Base-by-base conservation (phyloP, 2,329 filamentous ascomycete genomes). In the Mollisia scopiformis region DNA sequence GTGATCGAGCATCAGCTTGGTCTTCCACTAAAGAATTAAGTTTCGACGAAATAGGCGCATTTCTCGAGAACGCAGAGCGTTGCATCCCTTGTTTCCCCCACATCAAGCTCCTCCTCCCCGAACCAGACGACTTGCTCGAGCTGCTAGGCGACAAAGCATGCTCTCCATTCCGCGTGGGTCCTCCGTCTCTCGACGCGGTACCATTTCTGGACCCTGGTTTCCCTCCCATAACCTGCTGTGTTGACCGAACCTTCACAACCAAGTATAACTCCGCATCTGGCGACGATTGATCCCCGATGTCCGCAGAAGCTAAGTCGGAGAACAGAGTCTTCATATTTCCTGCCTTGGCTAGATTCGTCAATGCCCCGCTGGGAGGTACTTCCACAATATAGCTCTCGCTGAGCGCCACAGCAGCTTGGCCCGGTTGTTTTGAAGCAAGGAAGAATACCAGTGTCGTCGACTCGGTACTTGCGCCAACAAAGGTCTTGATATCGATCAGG, bases 371-470 rank as follows among this genome's bases (percentile, higher is more conserved):
- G 0, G 91, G 80, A 0, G 91, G 89, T 14, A 97, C 83, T 57
- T 93, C 88, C 55, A 97, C 84, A 16, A 86, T 85, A 75, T 92
- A 97, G 53, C 86, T 89, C 75, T 99, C 95, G 2, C 93, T 96
- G 1, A 98, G 78, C 2, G 88, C 86, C 16, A 83, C 82, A 7
- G 90, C 79, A 11, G 82, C 78, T 31, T 86, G 84, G 16, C 87
- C 86, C 2, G 86, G 81, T 1, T 85, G 80, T 72, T 92, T 93
- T 62, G 86, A 84, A 61, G 90, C 93, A 5, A 99, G 82, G 69
- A 91, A 90, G 55, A 96, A 83, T 37, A 90, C 87, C 33, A 99
- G 77, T 0, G 88, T 90, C 1, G 90, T 90, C 5, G 90, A 85
- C 23, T 91, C 89, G n/a, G 86, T 85, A 0, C 90, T 87, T 33